phyloP scores from a whole-genome alignment of 2,329 filamentous ascomycete genomes.

The Pseudogymnoascus sp. region DNA sequence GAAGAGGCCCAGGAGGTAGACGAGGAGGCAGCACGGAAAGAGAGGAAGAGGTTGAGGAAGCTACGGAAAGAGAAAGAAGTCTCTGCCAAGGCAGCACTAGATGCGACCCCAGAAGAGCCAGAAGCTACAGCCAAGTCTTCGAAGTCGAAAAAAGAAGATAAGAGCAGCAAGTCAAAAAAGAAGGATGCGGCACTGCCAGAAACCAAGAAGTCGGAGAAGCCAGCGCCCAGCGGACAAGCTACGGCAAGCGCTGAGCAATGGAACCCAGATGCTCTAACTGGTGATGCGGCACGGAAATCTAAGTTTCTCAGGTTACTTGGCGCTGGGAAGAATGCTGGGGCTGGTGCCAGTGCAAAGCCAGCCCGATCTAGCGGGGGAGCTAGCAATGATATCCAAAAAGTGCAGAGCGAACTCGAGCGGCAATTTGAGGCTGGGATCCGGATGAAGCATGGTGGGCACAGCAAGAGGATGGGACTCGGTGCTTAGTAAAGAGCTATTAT shows the following conservation, averaged over 20 bases:
- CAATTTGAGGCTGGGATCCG: conserved; percentile 32
- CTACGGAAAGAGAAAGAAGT: conserved; percentile 8
- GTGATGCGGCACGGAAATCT: conserved; percentile 27
- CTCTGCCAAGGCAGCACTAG: background rate
- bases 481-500: conserved; percentile 20
- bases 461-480: conserved; percentile 31
- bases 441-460: conserved; percentile 31
- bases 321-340: conserved; percentile 21
- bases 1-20: conserved; percentile 14
- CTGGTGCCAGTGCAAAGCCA: conserved; percentile 11
- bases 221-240: background rate
- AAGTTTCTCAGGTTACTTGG: conserved; percentile 32
- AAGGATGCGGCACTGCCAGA: conserved; percentile 3
- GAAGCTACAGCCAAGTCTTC: conserved; percentile 8
- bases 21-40: conserved; percentile 13
- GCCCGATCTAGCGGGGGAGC: background rate
- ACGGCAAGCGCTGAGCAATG: conserved; percentile 20
- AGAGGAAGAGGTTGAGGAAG: conserved; percentile 15
- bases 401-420: conserved; percentile 30
- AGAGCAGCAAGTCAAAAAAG: conserved; percentile 12
- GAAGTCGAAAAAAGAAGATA: conserved; percentile 15
- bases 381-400: conserved; percentile 19
- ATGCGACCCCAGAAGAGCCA: background rate
- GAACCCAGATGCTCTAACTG: conserved; percentile 27
- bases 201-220: conserved; percentile 7